A percentile compares a stretch with the other conserved stretches of the same genome.
Evolutionary conservation across 2,329 filamentous ascomycete genomes (phyloP).

Genomic region (Didymella glomerata): DNA sequence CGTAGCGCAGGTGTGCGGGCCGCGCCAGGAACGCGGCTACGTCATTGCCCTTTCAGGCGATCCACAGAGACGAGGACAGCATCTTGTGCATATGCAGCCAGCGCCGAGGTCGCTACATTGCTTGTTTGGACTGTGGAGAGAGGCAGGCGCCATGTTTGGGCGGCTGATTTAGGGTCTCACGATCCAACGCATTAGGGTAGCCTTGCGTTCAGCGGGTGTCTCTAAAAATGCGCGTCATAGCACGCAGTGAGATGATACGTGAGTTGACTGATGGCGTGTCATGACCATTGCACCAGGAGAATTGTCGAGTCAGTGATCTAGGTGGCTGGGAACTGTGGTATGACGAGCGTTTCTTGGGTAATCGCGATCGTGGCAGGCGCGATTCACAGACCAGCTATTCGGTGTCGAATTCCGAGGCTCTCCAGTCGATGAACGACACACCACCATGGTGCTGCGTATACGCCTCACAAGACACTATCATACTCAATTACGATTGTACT

Average conservation of each 20-base stretch:
- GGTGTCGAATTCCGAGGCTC: not conserved
- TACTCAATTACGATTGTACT: not conserved
- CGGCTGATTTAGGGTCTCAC: not conserved
- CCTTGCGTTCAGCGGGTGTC: not conserved
- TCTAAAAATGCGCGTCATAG: conserved; percentile 1
- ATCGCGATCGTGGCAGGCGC: not conserved
- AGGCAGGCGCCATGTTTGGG: conserved; percentile 4
- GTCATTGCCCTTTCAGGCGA: conserved; percentile 12
- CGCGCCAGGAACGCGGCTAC: conserved; percentile 34
- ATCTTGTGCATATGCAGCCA: conserved; percentile 16
- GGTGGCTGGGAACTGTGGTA: conserved; percentile 8
- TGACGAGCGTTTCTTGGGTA: not conserved
- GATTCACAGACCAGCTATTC: not conserved
- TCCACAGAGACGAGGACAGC: conserved; percentile 15
- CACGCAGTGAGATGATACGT: not conserved
- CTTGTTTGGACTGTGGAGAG: conserved; percentile 12
- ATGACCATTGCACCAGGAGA: not conserved
- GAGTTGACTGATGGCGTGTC: not conserved
- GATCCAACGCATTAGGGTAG: not conserved
- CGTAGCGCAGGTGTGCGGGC: conserved; percentile 31
- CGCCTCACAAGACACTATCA: not conserved
- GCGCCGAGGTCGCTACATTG: conserved; percentile 9
- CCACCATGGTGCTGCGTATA: not conserved
- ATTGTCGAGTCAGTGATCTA: conserved; percentile 9
- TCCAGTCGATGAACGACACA: not conserved